phyloP scores from a whole-genome alignment of 2,329 filamentous ascomycete genomes.

The Penicillium verrucosum region DNA sequence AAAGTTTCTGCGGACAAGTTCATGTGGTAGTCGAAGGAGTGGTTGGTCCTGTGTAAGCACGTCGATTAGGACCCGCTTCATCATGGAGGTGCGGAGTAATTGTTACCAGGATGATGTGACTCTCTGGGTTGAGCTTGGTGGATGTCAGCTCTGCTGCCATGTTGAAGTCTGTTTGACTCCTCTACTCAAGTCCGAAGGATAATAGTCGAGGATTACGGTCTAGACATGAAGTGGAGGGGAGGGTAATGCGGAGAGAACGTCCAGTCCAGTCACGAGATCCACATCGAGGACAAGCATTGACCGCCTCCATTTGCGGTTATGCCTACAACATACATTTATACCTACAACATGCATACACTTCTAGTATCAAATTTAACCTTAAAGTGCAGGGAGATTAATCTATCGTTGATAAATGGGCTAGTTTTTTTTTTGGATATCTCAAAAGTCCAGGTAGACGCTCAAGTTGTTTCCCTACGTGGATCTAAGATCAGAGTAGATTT shows the following conservation, averaged over 20 bases:
- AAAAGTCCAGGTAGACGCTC: too few species aligned
- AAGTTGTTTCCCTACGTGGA: too few species aligned
- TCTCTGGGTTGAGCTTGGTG: conserved; percentile 50
- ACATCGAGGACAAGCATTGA: conserved; percentile 1
- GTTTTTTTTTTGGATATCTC: too few species aligned
- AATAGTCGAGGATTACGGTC: background rate
- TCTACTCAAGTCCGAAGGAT: background rate
- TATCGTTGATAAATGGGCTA: too few species aligned
- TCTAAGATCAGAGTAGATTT: too few species aligned
- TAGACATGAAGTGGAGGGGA: conserved; percentile 5
- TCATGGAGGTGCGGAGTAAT: conserved; percentile 10
- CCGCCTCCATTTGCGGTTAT: conserved; percentile 4
- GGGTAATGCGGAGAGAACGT: conserved; percentile 1
- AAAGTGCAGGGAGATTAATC: too few species aligned
- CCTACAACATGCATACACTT: too few species aligned
- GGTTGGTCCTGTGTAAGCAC: conserved; percentile 71
- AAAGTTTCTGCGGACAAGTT: conserved; percentile 91
- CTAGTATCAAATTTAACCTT: too few species aligned
- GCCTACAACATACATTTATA: background rate
- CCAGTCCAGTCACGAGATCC: conserved; percentile 13
- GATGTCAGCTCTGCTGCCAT: conserved; percentile 47
- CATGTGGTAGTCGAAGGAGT: conserved; percentile 85
- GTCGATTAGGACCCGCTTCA: conserved; percentile 8
- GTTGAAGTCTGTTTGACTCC: background rate
- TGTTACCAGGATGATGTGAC: conserved; percentile 48